A percentile compares a stretch with the other conserved stretches of the same genome.
Evolutionary conservation across 177 flowering plant species (phyloP).

Genomic region (Vitis hybrid): DNA sequence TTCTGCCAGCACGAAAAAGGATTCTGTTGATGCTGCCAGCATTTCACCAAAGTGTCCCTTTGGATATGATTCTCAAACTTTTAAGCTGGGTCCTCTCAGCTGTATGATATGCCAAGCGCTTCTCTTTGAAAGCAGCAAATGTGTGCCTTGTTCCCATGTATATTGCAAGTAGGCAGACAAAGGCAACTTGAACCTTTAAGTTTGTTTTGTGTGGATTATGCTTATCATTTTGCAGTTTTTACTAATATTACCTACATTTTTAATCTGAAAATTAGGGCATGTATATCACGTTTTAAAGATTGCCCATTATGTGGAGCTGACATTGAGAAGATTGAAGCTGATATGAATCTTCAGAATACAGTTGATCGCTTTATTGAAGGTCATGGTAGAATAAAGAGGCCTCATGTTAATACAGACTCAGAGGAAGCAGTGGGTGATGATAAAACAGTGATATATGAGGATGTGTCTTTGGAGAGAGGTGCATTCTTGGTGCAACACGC

Average conservation of each 20-base stretch:
- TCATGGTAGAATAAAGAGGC: slow-evolving; percentile 90
- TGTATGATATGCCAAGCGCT: slow-evolving; percentile 94
- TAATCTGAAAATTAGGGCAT: slow-evolving; percentile 47
- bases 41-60: slow-evolving; percentile 74
- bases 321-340: slow-evolving; percentile 74
- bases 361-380: slow-evolving; percentile 84
- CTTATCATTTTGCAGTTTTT: not conserved
- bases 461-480: slow-evolving; percentile 93
- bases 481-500: slow-evolving; percentile 97
- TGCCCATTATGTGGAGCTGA: slow-evolving; percentile 83
- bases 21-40: slow-evolving; percentile 10
- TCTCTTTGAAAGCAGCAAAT: slow-evolving; percentile 71
- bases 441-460: slow-evolving; percentile 72
- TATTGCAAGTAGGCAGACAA: slow-evolving; percentile 76
- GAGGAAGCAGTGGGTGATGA: slow-evolving; percentile 31
- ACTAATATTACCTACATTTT: not conserved
- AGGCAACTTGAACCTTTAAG: not conserved
- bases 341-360: slow-evolving; percentile 59
- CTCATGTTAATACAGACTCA: slow-evolving; percentile 38
- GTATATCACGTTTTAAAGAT: slow-evolving; percentile 80
- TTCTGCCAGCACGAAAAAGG: slow-evolving; percentile 16
- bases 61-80: slow-evolving; percentile 85
- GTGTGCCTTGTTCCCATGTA: slow-evolving; percentile 88
- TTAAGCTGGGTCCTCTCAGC: slow-evolving; percentile 93
- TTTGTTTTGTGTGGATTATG: not conserved